These are phyloP conservation scores for Hanseniaspora gamundiae DNA, from an alignment of 1,139 yeast species.

Conservation along the genomic window DNA sequence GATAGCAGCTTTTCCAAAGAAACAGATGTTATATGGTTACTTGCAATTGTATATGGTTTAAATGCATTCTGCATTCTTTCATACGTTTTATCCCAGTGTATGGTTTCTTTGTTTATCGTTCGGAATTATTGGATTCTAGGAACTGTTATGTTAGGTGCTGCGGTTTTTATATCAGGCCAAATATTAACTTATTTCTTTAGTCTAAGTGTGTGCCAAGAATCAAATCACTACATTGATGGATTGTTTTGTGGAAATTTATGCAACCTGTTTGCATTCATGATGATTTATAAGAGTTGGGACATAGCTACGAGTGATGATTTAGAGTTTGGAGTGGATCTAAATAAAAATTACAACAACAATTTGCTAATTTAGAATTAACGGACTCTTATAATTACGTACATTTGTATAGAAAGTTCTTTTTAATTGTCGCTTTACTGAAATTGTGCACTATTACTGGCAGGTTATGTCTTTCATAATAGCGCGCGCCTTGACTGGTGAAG, in stretches of 20 bases:
- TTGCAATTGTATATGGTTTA: conserved; percentile 54
- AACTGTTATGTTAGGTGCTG: conserved; percentile 52
- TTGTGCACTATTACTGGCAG: no score
- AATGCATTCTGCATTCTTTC: conserved; percentile 54
- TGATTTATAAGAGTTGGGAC: conserved; percentile 95
- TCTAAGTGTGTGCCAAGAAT: conserved; percentile 48
- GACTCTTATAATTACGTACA: no score
- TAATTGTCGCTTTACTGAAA: no score
- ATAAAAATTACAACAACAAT: no score
- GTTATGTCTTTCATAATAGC: no score
- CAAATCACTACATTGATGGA: conserved; percentile 84
- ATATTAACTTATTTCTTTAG: conserved; percentile 60
- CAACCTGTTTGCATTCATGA: conserved; percentile 75
- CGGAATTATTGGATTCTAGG: conserved; percentile 84
- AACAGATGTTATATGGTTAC: conserved; percentile 48
- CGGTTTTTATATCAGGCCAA: conserved; percentile 77
- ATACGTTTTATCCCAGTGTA: conserved; percentile 59
- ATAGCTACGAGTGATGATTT: conserved; percentile 92
- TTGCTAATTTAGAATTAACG: no score
- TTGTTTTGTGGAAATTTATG: conserved; percentile 72
- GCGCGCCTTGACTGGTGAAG: no score
- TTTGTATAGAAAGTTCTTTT: no score
- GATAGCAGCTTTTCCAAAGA: conserved; percentile 21
- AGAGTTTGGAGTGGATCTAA: conserved; percentile 58
- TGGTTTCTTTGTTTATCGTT: conserved; percentile 55